Conservation (phyloP, 2,329 filamentous ascomycete genomes). For the Thelonectria rubi region DNA sequence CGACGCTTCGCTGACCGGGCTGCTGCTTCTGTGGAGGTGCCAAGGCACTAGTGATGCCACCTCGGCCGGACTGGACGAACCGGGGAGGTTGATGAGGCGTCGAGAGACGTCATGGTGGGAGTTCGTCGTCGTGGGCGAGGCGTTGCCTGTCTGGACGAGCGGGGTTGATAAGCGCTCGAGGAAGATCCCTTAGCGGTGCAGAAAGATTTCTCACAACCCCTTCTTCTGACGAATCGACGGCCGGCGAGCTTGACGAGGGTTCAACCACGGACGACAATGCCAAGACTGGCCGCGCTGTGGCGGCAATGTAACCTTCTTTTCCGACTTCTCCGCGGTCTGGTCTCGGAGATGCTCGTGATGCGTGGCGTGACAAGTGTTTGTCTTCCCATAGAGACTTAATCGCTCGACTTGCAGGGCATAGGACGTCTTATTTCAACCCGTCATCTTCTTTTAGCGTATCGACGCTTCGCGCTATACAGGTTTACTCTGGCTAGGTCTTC, state of each 20-base stretch:
- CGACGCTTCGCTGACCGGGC: not conserved
- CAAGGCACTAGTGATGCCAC: slow-evolving; percentile 17
- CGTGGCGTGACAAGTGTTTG: not conserved
- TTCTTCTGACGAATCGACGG: no score
- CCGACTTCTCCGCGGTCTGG: not conserved
- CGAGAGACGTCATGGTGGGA: not conserved
- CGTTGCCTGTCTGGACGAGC: not conserved
- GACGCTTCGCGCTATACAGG: no score
- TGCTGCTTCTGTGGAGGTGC: slow-evolving; percentile 5
- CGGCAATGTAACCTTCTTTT: not conserved
- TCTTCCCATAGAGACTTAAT: no score
- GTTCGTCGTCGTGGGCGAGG: not conserved
- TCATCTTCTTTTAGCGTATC: no score
- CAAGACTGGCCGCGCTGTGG: not conserved
- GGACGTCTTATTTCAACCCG: no score
- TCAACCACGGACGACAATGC: not conserved
- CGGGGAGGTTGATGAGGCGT: not conserved
- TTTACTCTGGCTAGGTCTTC: no score
- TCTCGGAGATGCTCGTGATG: not conserved
- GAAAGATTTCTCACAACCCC: no score
- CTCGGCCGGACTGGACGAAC: not conserved
- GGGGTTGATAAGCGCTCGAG: not conserved
- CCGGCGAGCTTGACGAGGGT: not conserved
- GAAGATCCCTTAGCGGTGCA: not conserved
- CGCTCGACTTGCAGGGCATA: no score